Percentiles rank a stretch among this genome's conserved stretches.
These are phyloP conservation scores for Eucalyptus microcorys DNA, from an alignment of 345 rosid genomes.

Conservation along the genomic window DNA sequence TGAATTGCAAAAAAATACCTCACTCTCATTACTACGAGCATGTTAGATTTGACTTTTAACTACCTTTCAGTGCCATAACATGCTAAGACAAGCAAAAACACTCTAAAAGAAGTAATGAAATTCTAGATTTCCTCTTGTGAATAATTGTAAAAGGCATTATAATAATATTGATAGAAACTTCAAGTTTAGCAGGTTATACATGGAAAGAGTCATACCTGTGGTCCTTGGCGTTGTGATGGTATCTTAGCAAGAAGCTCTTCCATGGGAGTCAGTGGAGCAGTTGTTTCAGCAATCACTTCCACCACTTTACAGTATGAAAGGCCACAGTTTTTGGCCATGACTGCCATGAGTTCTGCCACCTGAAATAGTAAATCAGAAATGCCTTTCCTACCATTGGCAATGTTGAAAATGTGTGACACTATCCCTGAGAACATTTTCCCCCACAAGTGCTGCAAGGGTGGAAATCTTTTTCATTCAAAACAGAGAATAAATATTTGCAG, in stretches of 20 bases:
- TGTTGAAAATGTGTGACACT: background rate
- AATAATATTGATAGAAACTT: background rate
- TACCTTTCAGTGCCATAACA: background rate
- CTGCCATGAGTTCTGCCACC: conserved; percentile 93
- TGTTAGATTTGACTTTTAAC: background rate
- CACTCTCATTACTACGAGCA: background rate
- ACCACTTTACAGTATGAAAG: conserved; percentile 87
- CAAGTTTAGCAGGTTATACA: background rate
- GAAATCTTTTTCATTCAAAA: background rate
- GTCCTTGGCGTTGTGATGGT: conserved; percentile 50
- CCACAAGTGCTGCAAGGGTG: background rate
- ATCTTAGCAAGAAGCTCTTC: conserved; percentile 74
- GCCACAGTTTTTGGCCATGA: conserved; percentile 67
- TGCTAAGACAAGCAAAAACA: background rate
- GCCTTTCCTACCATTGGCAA: background rate
- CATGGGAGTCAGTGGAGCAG: conserved; percentile 63
- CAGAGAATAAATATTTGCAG: background rate
- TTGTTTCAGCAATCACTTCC: conserved; percentile 94
- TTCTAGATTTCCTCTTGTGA: background rate
- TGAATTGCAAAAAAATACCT: background rate
- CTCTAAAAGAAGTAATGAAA: background rate
- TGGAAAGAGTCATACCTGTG: conserved; percentile 27
- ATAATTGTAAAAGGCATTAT: background rate
- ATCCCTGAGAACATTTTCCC: background rate
- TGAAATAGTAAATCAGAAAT: conserved; percentile 7